These are phyloP conservation scores for Phaeosphaeriaceae sp. DNA, from an alignment of 2,329 filamentous ascomycete genomes.

Conservation along the genomic window DNA sequence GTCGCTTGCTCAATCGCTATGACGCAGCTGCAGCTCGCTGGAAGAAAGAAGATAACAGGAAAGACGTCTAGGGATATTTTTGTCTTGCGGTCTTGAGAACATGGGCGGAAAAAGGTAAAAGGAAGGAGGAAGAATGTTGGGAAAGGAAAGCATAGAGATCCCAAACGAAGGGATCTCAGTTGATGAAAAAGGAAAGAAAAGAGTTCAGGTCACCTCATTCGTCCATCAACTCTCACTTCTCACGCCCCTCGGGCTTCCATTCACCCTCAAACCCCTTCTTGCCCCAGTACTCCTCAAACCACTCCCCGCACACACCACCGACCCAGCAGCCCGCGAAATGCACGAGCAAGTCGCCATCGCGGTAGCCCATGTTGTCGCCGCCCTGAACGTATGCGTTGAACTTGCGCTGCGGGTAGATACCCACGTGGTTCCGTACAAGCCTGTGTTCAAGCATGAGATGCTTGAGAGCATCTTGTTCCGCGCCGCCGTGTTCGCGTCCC, in stretches of 20 bases:
- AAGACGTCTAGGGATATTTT: background rate
- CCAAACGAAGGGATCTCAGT: too few species aligned
- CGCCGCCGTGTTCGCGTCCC: slow-evolving; percentile 38
- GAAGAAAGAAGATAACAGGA: background rate
- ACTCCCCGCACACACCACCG: slow-evolving; percentile 37
- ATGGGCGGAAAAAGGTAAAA: background rate
- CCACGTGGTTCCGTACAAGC: slow-evolving; percentile 47
- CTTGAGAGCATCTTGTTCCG: slow-evolving; percentile 48
- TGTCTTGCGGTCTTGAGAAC: background rate
- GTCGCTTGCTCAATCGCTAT: slow-evolving; percentile 2
- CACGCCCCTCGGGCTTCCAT: slow-evolving; percentile 21
- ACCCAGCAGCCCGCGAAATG: slow-evolving; percentile 53
- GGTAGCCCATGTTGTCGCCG: slow-evolving; percentile 47
- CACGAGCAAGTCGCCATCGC: slow-evolving; percentile 49
- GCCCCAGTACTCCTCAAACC: slow-evolving; percentile 48
- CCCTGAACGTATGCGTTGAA: slow-evolving; percentile 49
- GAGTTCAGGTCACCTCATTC: background rate
- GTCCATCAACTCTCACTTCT: background rate
- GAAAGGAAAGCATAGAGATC: background rate
- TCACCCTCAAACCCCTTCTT: slow-evolving; percentile 33
- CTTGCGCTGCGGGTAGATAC: slow-evolving; percentile 45
- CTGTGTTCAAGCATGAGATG: slow-evolving; percentile 46
- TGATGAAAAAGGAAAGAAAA: background rate
- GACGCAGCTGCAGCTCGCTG: background rate
- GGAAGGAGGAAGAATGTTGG: background rate